These are phyloP conservation scores for Trichophyton rubrum DNA, from an alignment of 2,329 filamentous ascomycete genomes.

Conservation along the genomic window DNA sequence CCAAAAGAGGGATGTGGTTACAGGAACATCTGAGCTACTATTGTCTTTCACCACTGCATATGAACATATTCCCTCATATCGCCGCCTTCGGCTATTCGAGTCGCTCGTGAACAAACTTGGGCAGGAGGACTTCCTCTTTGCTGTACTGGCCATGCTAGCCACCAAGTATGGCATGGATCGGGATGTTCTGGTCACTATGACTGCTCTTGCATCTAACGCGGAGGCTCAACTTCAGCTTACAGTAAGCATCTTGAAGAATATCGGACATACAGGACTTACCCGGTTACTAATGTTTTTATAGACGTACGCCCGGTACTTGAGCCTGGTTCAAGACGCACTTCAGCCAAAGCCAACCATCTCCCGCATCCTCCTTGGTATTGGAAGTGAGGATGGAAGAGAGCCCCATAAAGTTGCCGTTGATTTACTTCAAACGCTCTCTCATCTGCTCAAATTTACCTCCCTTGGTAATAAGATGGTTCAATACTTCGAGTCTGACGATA, in stretches of 20 bases:
- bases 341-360: constrained; percentile 63
- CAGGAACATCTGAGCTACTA: constrained; percentile 77
- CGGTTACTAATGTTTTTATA: constrained; percentile 25
- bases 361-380: constrained; percentile 54
- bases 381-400: constrained; percentile 37
- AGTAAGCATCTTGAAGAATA: constrained; percentile 16
- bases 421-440: constrained; percentile 31
- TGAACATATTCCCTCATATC: constrained; percentile 83
- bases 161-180: constrained; percentile 74
- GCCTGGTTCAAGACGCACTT: constrained; percentile 62
- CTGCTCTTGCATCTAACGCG: constrained; percentile 61
- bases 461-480: constrained; percentile 29
- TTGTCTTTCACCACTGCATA: constrained; percentile 93
- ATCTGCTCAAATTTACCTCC: constrained; percentile 30
- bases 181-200: constrained; percentile 60
- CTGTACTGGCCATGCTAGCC: constrained; percentile 76
- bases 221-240: constrained; percentile 59
- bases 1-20: constrained; percentile 62
- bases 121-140: constrained; percentile 74
- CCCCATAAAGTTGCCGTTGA: constrained; percentile 31
- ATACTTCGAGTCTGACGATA: constrained; percentile 24
- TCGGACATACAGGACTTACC: too few species aligned
- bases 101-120: constrained; percentile 78
- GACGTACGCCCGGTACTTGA: constrained; percentile 64
- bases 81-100: constrained; percentile 68